phyloP scores from a whole-genome alignment of 495 filamentous ascomycete genomes.

The Sporormia fimetaria region DNA sequence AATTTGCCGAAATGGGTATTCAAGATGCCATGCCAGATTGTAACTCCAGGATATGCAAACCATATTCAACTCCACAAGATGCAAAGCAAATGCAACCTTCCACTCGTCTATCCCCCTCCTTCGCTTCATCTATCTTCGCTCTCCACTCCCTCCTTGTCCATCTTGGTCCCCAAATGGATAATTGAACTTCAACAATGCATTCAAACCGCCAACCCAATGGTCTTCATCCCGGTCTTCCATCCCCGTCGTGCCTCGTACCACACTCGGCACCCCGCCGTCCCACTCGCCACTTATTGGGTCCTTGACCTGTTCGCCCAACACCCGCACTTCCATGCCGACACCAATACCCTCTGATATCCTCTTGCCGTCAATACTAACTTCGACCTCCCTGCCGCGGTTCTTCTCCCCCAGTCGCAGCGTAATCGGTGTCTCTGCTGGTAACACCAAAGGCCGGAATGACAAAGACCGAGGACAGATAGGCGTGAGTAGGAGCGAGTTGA shows the following conservation, averaged over 20 bases:
- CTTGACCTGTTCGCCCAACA: constrained; percentile 67
- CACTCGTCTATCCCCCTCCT: not conserved
- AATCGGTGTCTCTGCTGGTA: constrained; percentile 77
- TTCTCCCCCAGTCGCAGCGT: constrained; percentile 69
- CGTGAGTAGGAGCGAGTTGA: constrained; percentile 75
- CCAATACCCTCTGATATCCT: constrained; percentile 56
- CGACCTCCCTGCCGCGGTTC: constrained; percentile 72
- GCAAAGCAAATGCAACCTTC: too few relatives aligned
- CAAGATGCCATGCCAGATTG: too few relatives aligned
- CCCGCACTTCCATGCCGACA: constrained; percentile 77
- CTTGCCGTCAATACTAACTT: constrained; percentile 81
- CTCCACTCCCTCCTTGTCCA: not conserved
- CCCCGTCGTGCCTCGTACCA: constrained; percentile 40
- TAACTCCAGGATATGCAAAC: too few relatives aligned
- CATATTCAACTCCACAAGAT: too few relatives aligned
- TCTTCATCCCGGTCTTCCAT: constrained; percentile 47
- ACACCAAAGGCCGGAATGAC: constrained; percentile 80
- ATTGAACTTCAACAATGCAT: constrained; percentile 92
- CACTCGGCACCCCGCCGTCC: constrained; percentile 58
- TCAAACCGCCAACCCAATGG: constrained; percentile 93
- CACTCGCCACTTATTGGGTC: constrained; percentile 40
- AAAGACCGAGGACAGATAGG: constrained; percentile 89
- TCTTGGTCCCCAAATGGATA: constrained; percentile 80
- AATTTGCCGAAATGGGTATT: too few relatives aligned
- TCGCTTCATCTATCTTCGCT: too few relatives aligned